phyloP scores from a whole-genome alignment of 306 rosid species.

The Argentina anserina region DNA sequence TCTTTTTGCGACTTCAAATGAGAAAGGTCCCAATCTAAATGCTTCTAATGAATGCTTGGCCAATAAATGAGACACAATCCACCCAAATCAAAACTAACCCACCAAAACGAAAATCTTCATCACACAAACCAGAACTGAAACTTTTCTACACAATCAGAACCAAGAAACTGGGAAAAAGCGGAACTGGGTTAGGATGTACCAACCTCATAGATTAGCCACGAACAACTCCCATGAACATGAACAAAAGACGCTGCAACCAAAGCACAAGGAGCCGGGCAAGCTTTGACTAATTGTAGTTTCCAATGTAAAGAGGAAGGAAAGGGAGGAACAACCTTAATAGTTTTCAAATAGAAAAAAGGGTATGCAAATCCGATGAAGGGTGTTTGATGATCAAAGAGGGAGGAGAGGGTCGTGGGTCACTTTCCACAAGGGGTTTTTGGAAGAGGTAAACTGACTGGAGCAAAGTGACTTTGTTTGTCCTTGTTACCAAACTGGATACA shows the following conservation, averaged over 20 bases:
- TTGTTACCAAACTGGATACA: not conserved
- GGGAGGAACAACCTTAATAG: not conserved
- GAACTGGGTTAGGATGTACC: conserved; percentile 12
- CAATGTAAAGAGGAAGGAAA: not conserved
- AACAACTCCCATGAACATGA: not conserved
- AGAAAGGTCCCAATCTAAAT: conserved; percentile 1
- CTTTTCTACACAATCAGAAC: not conserved
- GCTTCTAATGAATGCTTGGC: not conserved
- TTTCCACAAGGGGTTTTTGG: not conserved
- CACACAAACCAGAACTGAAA: not conserved
- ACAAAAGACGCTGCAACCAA: not conserved
- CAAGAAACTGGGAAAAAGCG: not conserved
- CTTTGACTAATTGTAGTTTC: conserved; percentile 15
- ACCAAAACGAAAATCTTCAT: not conserved
- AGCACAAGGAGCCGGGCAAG: not conserved
- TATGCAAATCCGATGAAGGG: conserved; percentile 2
- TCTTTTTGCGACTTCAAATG: not conserved
- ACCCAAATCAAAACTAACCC: not conserved
- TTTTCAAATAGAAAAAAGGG: not conserved
- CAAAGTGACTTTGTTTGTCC: not conserved
- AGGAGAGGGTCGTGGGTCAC: conserved; percentile 9
- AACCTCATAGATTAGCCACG: conserved; percentile 25
- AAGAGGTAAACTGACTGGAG: not conserved
- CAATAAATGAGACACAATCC: conserved; percentile 1
- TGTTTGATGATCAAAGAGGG: not conserved